Evolutionary conservation across 306 rosid genomes (phyloP), one percentile per base, ranked within the genome.

Genomic region (Cucurbita ficifolia): DNA sequence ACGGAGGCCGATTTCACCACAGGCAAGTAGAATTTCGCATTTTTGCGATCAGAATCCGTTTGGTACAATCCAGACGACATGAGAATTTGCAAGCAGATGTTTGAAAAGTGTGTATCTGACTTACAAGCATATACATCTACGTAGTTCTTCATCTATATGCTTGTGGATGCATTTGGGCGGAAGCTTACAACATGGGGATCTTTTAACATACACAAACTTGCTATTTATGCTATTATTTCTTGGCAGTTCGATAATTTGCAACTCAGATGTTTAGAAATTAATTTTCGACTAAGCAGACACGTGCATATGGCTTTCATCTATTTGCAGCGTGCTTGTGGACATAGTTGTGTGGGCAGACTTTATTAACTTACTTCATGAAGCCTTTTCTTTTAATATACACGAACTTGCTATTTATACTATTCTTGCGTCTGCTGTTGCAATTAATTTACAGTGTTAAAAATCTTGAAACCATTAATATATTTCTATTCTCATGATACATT

Each of bases 1-100:
- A 80, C 91, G 96, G 40, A 83, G 83, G 81, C 82, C 74, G 77
- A 78, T 79, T 81, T n/a, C 78, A 24, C 62, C 68, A 61, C 97
- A 76, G 97, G 97, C 82, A 76, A 76, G 78, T 75, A 1, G 16
- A 53, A 46, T 18, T 46, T 70, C 43, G 4, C 10, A 12, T 64
- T 16, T 61, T 33, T 33, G 7, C 78, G 5, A 73, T 42, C 45
- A 54, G 5, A 36, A 46, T 16, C 16, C 8, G 39, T 68, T 46
- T 46, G 0, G 56, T 46, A 21, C 76, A 73, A 54, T 54, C 17
- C 8, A 19, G 21, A 22, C 52, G 48, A 22, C 56, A 3, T 6
- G 40, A 22, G 35, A 68, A 43, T 68, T 46, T 22, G 50, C 56
- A 46, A 22, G 22, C 40, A 43, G 56, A 68, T 68, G 13, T 46